Conservation (phyloP, 23 red algal genomes). For the Chondrus crispus region DNA sequence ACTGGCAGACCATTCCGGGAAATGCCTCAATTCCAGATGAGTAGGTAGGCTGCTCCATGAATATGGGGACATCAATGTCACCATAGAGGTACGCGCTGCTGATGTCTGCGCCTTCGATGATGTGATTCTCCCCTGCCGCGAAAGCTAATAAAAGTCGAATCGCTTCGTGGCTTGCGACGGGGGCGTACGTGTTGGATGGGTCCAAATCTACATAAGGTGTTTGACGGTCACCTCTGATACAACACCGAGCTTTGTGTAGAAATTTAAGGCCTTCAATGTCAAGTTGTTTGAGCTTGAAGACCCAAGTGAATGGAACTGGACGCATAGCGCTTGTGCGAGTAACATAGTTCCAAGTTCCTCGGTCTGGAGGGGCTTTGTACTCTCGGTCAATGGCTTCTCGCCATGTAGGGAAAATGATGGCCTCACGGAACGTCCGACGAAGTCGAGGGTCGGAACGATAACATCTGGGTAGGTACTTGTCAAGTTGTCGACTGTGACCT, state of each 20-base stretch:
- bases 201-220: not conserved
- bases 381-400: not conserved
- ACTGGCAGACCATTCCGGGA: not conserved
- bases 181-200: not conserved
- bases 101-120: not conserved
- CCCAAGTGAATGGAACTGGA: not conserved
- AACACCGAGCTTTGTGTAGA: not conserved
- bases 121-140: not conserved
- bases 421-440: not conserved
- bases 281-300: not conserved
- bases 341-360: conserved; percentile 2
- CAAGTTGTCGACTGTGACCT: no score
- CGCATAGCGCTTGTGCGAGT: not conserved
- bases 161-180: conserved; percentile 1
- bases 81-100: conserved; percentile 9
- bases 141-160: not conserved
- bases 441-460: not conserved
- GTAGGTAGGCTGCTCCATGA: not conserved
- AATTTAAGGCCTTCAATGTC: not conserved
- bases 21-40: not conserved
- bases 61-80: not conserved
- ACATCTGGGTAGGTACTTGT: no score
- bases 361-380: not conserved
- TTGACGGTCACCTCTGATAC: not conserved
- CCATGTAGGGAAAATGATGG: not conserved